These are phyloP conservation scores for Leccinum glutinopallens DNA, from an alignment of 1,284 basidiomycete species.

Conservation along the genomic window DNA sequence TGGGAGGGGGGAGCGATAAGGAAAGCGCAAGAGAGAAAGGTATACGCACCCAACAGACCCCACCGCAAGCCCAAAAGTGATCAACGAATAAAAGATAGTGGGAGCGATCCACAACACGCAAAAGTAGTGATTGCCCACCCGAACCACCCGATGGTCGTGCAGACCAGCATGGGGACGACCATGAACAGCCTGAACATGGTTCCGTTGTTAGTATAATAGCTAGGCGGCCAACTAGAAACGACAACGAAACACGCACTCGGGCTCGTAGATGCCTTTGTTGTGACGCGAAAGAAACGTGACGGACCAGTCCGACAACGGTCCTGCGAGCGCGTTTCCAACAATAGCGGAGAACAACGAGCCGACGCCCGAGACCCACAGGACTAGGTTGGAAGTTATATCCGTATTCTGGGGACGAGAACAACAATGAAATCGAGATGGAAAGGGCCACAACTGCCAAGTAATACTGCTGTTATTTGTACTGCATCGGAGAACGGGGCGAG, in stretches of 20 bases:
- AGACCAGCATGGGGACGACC: slow-evolving; percentile 3
- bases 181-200: slow-evolving; percentile 5
- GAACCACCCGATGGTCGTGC: slow-evolving; percentile 4
- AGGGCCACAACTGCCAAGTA: slow-evolving; percentile 1
- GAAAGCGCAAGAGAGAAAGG: background rate
- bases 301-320: slow-evolving; percentile 6
- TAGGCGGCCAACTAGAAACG: background rate
- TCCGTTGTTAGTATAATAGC: background rate
- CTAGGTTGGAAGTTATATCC: slow-evolving; percentile 1
- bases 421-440: background rate
- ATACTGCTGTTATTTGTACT: background rate
- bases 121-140: slow-evolving; percentile 5
- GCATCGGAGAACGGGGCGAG: background rate
- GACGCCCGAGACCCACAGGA: background rate
- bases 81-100: slow-evolving; percentile 3
- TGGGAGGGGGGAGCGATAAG: background rate
- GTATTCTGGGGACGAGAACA: slow-evolving; percentile 4
- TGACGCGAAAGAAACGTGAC: slow-evolving; percentile 4
- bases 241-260: background rate
- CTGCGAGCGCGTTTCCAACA: slow-evolving; percentile 2
- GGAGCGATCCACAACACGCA: slow-evolving; percentile 2
- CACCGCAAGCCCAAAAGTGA: slow-evolving; percentile 3
- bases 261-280: slow-evolving; percentile 4
- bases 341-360: slow-evolving; percentile 1
- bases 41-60: background rate